Evolutionary conservation across 345 rosid species (phyloP).

Genomic region (Euphorbia pulcherrima): DNA sequence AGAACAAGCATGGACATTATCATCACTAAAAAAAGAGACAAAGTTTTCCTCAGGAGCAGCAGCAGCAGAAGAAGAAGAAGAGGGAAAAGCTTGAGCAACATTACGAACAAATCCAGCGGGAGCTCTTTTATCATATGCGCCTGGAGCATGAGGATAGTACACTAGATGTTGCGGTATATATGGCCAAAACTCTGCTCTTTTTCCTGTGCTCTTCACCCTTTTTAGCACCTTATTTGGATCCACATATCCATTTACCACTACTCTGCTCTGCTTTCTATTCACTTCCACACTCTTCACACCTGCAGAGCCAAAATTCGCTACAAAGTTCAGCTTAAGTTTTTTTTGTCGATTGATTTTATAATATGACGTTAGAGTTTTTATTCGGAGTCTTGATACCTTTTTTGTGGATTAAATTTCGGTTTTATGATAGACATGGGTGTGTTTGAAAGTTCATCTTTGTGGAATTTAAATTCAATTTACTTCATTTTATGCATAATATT

Average conservation of each 20-base stretch:
- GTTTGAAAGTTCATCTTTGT: too few species aligned
- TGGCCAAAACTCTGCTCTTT: slow-evolving; percentile 73
- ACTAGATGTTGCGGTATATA: slow-evolving; percentile 65
- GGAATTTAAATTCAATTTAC: too few species aligned
- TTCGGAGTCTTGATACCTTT: too few species aligned
- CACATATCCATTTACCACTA: slow-evolving; percentile 49
- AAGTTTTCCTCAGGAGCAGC: slow-evolving; percentile 46
- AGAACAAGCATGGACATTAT: slow-evolving; percentile 72
- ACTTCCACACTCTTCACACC: slow-evolving; percentile 63
- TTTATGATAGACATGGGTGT: too few species aligned
- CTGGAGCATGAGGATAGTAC: slow-evolving; percentile 45
- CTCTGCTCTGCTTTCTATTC: slow-evolving; percentile 51
- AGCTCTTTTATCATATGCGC: slow-evolving; percentile 60
- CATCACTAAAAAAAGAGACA: slow-evolving; percentile 60
- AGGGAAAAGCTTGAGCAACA: slow-evolving; percentile 51
- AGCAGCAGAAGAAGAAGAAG: slow-evolving; percentile 4
- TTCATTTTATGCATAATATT: too few species aligned
- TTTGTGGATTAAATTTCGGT: too few species aligned
- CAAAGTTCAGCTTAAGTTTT: too few species aligned
- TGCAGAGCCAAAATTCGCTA: slow-evolving; percentile 3
- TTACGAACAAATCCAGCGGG: slow-evolving; percentile 60
- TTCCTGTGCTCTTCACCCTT: slow-evolving; percentile 62
- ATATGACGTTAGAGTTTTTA: too few species aligned
- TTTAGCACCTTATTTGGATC: slow-evolving; percentile 66
- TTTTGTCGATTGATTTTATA: too few species aligned